Base-by-base conservation (phyloP, 2,329 filamentous ascomycete species). In the Pochonia chlamydosporia region DNA sequence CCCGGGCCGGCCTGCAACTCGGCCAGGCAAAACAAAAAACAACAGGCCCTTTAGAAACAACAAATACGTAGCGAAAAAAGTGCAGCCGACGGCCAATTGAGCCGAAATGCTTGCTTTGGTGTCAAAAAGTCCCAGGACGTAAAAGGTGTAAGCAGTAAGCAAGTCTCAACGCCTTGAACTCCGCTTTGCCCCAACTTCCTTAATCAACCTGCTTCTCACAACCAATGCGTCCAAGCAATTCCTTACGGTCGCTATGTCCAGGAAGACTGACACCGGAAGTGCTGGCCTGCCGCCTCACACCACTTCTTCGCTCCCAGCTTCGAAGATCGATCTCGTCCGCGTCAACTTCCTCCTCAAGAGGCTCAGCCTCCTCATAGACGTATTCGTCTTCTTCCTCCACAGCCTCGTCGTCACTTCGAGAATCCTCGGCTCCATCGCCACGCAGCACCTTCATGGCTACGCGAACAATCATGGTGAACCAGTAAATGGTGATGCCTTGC, bases 391-490 rank as follows among this genome's bases (percentile, higher is more conserved):
- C 71, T 4, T 72, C 71, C n/a, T 78, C 75, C 16, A 78, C 76
- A 37, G 81, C 78, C 54, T 85, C 83, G 54, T 89, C 89, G 55
- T 96, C 92, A 53, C 89, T 95, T 49, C 93, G 82, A 24, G 82
- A 79, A 60, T 99, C 93, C 53, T 96, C 90, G 5, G 92, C 90
- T 33, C 81, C 75, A 25, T 76, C 79, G 30, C 92, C 91, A 43
- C 76, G 79, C 33, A 97, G 62, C 7, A 97, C 90, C 49, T 84
- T 84, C 52, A 86, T 76, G 20, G 90, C 90, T 3, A 99, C 87
- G 48, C 83, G 81, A 37, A 91, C 67, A 56, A 97, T 96, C 82
- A 96, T 87, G 52, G 74, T 77, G 59, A 97, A 95, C 93, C 93
- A 99, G 52, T 87, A 76, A 26, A 95, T 72, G 31, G 87, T 90